A percentile compares a stretch with the other conserved stretches of the same genome.
Evolutionary conservation across 2,329 filamentous ascomycete species (phyloP).

Genomic region (Botrytis hyacinthi): DNA sequence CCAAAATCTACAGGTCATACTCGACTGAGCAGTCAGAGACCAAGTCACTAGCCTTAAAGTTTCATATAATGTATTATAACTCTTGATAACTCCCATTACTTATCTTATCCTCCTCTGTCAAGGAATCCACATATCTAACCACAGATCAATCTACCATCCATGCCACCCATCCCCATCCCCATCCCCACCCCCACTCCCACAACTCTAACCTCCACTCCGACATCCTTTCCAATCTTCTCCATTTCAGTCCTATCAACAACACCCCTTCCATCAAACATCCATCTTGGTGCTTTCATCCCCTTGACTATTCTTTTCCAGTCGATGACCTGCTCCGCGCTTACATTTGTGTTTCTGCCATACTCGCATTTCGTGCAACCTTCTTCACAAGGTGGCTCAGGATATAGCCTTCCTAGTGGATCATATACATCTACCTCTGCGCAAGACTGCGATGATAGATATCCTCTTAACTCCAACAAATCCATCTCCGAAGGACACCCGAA

Average conservation of each 20-base stretch:
- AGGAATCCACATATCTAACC: not conserved
- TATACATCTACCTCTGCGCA: not conserved
- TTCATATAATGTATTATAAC: not conserved
- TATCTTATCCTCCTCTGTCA: not conserved
- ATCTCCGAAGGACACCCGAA: not conserved
- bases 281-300: slow-evolving; percentile 47
- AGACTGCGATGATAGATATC: not conserved
- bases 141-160: not conserved
- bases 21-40: not conserved
- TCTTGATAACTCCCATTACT: not conserved
- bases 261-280: slow-evolving; percentile 49
- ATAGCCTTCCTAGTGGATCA: slow-evolving; percentile 22
- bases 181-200: slow-evolving; percentile 27
- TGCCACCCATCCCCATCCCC: slow-evolving; percentile 19
- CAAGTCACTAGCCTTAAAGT: not conserved
- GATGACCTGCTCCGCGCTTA: slow-evolving; percentile 32
- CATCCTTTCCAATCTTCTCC: slow-evolving; percentile 31
- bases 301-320: slow-evolving; percentile 48
- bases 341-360: slow-evolving; percentile 19
- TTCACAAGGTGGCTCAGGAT: slow-evolving; percentile 33
- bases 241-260: slow-evolving; percentile 36
- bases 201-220: slow-evolving; percentile 27
- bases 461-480: not conserved
- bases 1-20: not conserved
- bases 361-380: slow-evolving; percentile 39